Conservation (phyloP, 306 rosid genomes). For the Pyrus pyrifolia region DNA sequence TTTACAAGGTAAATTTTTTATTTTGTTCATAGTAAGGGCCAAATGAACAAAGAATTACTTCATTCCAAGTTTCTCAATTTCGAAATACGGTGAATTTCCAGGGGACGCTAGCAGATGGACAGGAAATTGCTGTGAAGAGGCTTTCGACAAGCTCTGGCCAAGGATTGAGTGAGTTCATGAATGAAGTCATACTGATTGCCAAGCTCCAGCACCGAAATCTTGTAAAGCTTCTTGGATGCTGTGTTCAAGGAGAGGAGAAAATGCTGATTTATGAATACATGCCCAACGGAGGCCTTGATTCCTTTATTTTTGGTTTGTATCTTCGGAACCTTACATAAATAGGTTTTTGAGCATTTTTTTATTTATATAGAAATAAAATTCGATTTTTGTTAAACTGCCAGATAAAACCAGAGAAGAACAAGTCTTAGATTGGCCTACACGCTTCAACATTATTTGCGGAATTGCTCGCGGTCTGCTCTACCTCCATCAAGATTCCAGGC, state of each 20-base stretch:
- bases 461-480: constrained; percentile 19
- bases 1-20: constrained; percentile 29
- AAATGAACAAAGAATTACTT: background rate
- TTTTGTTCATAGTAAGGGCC: background rate
- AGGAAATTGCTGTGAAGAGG: constrained; percentile 52
- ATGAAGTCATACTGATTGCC: constrained; percentile 47
- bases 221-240: constrained; percentile 34
- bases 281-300: constrained; percentile 59
- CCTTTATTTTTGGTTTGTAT: constrained; percentile 50
- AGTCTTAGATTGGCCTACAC: constrained; percentile 9
- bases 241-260: constrained; percentile 26
- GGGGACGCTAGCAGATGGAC: constrained; percentile 51
- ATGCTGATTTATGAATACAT: constrained; percentile 53
- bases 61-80: background rate
- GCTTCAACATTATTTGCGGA: constrained; percentile 17
- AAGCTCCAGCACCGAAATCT: constrained; percentile 70
- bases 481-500: constrained; percentile 27
- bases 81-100: constrained; percentile 7
- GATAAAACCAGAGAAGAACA: background rate
- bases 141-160: constrained; percentile 29
- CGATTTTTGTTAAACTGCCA: background rate
- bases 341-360: background rate
- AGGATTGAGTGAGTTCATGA: constrained; percentile 50
- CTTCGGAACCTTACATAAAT: background rate
- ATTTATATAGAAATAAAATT: background rate